Conservation (phyloP, 2,329 filamentous ascomycete species). For the Paraphoma sp. region DNA sequence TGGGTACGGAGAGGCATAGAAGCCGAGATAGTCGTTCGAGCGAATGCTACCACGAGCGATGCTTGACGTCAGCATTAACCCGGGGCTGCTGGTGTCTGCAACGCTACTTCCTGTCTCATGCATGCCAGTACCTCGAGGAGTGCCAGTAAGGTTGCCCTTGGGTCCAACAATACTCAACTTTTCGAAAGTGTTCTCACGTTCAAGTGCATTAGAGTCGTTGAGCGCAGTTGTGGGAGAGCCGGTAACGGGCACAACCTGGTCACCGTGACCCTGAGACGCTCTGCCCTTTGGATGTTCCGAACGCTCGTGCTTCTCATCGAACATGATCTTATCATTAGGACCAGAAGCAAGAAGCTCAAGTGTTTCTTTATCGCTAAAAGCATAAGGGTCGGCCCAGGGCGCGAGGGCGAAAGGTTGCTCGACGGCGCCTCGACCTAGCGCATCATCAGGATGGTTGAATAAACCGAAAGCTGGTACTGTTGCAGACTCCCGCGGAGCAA, state of each 20-base stretch:
- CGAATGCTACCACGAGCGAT: conserved; percentile 17
- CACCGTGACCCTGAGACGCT: not conserved
- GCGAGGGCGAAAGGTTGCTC: conserved; percentile 22
- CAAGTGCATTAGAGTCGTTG: conserved; percentile 4
- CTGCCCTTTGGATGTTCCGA: not conserved
- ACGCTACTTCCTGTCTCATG: conserved; percentile 48
- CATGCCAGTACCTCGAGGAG: conserved; percentile 44
- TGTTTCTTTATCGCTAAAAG: conserved; percentile 41
- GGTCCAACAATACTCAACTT: conserved; percentile 43
- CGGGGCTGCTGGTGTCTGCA: conserved; percentile 46
- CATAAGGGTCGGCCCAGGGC: conserved; percentile 29
- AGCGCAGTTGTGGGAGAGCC: conserved; percentile 9
- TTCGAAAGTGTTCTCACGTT: conserved; percentile 44
- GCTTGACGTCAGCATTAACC: conserved; percentile 26
- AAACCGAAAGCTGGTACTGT: conserved; percentile 24
- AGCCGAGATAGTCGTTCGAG: conserved; percentile 19
- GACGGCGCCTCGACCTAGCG: conserved; percentile 2
- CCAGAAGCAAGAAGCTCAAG: conserved; percentile 44
- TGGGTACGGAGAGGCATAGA: conserved; percentile 31
- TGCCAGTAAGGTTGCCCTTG: conserved; percentile 47
- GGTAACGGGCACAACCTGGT: not conserved
- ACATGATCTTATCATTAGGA: conserved; percentile 45
- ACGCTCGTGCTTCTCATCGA: conserved; percentile 19
- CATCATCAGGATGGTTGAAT: not conserved
- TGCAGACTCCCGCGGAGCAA: conserved; percentile 20